Conservation (phyloP, 2,329 filamentous ascomycete species). For the Chaetoscypha palmicola region DNA sequence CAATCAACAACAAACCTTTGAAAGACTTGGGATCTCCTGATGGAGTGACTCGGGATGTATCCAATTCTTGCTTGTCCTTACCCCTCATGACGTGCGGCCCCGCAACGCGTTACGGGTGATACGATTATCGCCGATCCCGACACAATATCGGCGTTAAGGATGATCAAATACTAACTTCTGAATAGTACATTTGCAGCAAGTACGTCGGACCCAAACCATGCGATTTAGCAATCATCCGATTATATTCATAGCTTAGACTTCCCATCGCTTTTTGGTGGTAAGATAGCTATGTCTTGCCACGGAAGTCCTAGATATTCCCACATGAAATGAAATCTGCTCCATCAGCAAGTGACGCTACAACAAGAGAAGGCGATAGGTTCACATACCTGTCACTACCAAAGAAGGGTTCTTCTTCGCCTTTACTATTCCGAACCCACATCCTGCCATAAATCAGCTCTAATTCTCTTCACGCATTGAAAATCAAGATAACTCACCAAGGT, state of each 20-base stretch:
- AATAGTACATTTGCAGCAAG: too few species aligned
- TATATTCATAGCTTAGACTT: conserved; percentile 20
- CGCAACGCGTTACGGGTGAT: too few species aligned
- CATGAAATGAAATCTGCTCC: conserved; percentile 56
- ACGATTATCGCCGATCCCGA: too few species aligned
- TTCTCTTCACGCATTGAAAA: neutral
- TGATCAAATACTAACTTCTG: too few species aligned
- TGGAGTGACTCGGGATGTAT: too few species aligned
- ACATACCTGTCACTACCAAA: conserved; percentile 67
- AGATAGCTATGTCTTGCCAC: conserved; percentile 46
- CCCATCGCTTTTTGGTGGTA: conserved; percentile 25
- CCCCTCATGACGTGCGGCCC: too few species aligned
- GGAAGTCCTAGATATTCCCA: conserved; percentile 59
- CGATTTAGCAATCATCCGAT: too few species aligned
- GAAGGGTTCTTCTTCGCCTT: conserved; percentile 58
- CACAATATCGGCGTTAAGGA: too few species aligned
- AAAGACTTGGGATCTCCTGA: too few species aligned
- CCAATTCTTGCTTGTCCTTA: too few species aligned
- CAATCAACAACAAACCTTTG: too few species aligned
- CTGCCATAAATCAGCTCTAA: neutral
- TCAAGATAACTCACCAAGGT: conserved; percentile 44
- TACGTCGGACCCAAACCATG: too few species aligned
- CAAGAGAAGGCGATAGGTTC: neutral
- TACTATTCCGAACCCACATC: conserved; percentile 57
- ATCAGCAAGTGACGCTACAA: neutral